A percentile compares a stretch with the other conserved stretches of the same genome.
Evolutionary conservation across 768 basidiomycete genomes (phyloP).

Genomic region (Cubamyces sp.): DNA sequence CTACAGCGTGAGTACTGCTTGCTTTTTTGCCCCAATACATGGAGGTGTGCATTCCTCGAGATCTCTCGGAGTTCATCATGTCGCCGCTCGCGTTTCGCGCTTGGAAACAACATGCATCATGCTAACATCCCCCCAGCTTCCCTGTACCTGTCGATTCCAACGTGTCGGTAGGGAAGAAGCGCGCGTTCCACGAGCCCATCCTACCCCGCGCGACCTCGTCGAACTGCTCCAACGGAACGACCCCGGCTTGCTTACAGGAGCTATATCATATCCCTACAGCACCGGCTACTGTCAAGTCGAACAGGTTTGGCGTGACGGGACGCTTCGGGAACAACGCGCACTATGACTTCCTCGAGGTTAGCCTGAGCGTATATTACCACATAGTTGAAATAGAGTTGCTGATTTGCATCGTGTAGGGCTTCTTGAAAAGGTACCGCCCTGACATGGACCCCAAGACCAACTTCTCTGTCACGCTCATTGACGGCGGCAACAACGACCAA

Average conservation of each 20-base stretch:
- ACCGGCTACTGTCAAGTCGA: slow-evolving; percentile 22
- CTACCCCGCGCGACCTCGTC: slow-evolving; percentile 11
- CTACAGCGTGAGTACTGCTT: slow-evolving; percentile 27
- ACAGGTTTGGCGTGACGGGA: slow-evolving; percentile 37
- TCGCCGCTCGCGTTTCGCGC: too few species aligned
- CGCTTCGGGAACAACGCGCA: slow-evolving; percentile 37
- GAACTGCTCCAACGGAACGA: slow-evolving; percentile 32
- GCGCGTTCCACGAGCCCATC: slow-evolving; percentile 7
- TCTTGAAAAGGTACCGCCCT: slow-evolving; percentile 39
- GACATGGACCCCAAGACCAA: slow-evolving; percentile 27
- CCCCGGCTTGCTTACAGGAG: slow-evolving; percentile 34
- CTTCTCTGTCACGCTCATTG: slow-evolving; percentile 38
- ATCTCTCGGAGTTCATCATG: not conserved
- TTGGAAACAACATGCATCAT: not conserved
- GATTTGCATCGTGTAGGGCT: slow-evolving; percentile 52
- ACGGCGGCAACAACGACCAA: slow-evolving; percentile 58
- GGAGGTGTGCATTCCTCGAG: not conserved
- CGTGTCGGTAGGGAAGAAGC: slow-evolving; percentile 31
- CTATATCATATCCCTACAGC: slow-evolving; percentile 36
- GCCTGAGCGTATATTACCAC: not conserved
- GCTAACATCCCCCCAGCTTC: slow-evolving; percentile 2
- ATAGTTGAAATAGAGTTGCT: not conserved
- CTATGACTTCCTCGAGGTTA: slow-evolving; percentile 14
- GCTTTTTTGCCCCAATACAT: too few species aligned
- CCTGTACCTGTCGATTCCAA: slow-evolving; percentile 2